Evolutionary conservation across 1,284 basidiomycete species (phyloP).

Genomic region (Nidula niveotomentosa): DNA sequence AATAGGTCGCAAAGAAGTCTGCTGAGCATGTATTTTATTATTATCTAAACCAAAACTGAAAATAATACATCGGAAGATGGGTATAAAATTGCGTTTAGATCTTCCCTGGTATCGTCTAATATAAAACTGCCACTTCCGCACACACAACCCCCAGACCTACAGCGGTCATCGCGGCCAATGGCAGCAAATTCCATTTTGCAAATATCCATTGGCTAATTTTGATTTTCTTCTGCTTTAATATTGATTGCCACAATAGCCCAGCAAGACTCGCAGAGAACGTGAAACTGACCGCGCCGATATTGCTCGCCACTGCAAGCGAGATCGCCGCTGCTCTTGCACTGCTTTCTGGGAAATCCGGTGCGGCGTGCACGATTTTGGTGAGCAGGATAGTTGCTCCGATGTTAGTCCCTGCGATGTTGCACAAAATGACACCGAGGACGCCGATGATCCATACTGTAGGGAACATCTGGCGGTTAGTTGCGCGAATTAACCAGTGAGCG

Average conservation of each 20-base stretch:
- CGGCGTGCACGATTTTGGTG: constrained; percentile 45
- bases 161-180: constrained; percentile 50
- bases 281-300: constrained; percentile 91
- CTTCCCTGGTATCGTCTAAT: constrained; percentile 11
- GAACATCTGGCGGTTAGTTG: constrained; percentile 43
- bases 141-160: constrained; percentile 57
- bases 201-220: constrained; percentile 68
- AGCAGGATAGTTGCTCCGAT: constrained; percentile 96
- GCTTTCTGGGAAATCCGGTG: constrained; percentile 23
- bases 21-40: too few species aligned
- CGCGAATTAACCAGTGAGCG: constrained; percentile 66
- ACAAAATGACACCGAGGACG: constrained; percentile 70
- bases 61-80: too few species aligned
- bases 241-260: constrained; percentile 85
- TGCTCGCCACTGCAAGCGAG: constrained; percentile 64
- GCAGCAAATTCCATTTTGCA: constrained; percentile 70
- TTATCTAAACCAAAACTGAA: too few species aligned
- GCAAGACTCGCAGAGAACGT: constrained; percentile 91
- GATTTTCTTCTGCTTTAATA: constrained; percentile 80
- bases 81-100: too few species aligned
- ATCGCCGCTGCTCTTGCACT: constrained; percentile 42
- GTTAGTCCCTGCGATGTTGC: constrained; percentile 92
- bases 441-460: constrained; percentile 58
- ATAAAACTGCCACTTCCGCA: constrained; percentile 64
- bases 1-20: too few species aligned